Evolutionary conservation across 176 grass and related monocot genomes (phyloP).

Genomic region (Poa pratensis): DNA sequence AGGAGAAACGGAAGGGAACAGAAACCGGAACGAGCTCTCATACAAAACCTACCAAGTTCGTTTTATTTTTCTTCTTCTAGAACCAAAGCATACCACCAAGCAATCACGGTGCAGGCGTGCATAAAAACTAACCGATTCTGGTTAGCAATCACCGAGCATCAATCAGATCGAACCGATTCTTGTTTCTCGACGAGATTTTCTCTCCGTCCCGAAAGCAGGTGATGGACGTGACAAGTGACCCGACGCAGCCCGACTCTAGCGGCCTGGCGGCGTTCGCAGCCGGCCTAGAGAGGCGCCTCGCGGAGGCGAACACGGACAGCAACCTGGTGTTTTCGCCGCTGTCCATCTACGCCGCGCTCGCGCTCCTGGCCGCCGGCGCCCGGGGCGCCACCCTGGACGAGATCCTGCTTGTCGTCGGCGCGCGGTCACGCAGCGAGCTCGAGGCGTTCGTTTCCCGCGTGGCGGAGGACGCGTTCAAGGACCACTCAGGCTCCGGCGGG

Average conservation of each 20-base stretch:
- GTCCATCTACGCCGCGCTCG: constrained; percentile 35
- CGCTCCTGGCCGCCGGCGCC: constrained; percentile 28
- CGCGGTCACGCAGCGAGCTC: too few relatives aligned
- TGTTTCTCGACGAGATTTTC: neutral
- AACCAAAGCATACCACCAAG: neutral
- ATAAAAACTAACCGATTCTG: neutral
- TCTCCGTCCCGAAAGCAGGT: neutral
- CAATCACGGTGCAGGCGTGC: too few relatives aligned
- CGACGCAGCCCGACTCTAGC: too few relatives aligned
- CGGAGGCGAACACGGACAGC: neutral
- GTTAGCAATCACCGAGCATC: neutral
- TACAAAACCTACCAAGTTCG: neutral
- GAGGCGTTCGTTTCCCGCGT: too few relatives aligned
- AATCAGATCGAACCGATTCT: neutral
- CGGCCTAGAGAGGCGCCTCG: neutral
- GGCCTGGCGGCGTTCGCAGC: neutral
- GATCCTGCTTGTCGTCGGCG: too few relatives aligned
- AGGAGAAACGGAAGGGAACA: neutral
- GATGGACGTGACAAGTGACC: neutral
- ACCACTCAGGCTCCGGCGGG: too few relatives aligned
- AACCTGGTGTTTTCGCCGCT: constrained; percentile 47
- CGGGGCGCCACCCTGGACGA: too few relatives aligned
- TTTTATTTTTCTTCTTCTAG: neutral
- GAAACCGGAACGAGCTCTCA: neutral
- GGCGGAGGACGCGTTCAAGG: too few relatives aligned